Evolutionary conservation across 345 rosid species (phyloP), one percentile per base, ranked within the genome.

Genomic region (Eutrema yunnanense): DNA sequence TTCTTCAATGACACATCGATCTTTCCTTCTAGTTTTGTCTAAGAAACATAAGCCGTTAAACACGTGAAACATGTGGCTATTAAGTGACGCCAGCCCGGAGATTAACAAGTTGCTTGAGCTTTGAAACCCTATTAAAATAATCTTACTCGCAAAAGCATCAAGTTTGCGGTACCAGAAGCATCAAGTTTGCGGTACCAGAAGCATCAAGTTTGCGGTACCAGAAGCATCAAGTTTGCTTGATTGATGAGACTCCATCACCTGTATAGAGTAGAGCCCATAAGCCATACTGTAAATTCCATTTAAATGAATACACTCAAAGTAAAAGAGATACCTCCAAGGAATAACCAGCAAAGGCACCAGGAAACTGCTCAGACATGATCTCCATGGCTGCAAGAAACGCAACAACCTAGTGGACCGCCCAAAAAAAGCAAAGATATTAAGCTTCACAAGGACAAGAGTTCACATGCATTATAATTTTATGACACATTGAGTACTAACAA

Each of bases 321-420:
- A 2, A 36, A n/a, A 41, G 14, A 78, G 34, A 22, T 74, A 93
- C 97, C 89, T 90, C 84, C 34, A 93, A 81, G 34, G 88, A 84
- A 72, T 93, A 93, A 61, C 98, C 97, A 71, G 92, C 71, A 71
- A 93, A 93, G 46, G 97, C 97, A 46, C 92, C 96, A 26, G 98
- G 98, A 82, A 89, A 93, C 70, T 85, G 89, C 73, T 87, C 88
- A 26, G 97, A 88, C 96, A 93, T 89, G 61, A 87, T 88, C 54
- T 93, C 98, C 98, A 93, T 89, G 6, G 97, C 98, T 30, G 97
- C 97, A 62, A 90, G 96, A 77, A 93, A 90, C 67, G 97, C 94
- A 71, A 90, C 97, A 34, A 90, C 98, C 96, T 92, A 74, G 43
- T 63, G 75, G 37, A 81, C 40, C 65, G 2, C 22, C 36, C 42